Conservation (phyloP, 345 rosid species). For the Salix suchowensis region DNA sequence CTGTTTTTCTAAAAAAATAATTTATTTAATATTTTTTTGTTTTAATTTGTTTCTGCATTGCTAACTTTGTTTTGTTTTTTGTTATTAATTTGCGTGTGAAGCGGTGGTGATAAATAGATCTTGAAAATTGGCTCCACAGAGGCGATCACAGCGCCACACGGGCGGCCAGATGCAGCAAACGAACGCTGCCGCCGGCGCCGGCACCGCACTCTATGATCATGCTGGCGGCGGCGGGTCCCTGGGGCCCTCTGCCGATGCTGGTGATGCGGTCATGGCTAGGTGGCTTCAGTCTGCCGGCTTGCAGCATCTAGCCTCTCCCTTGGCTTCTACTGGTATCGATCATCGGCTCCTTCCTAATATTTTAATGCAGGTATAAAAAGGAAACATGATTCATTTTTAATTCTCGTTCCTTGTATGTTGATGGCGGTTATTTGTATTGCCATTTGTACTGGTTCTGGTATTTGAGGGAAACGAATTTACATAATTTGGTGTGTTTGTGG, state of each 20-base stretch:
- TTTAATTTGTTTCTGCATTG: background rate
- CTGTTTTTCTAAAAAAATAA: background rate
- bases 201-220: conserved; percentile 74
- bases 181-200: conserved; percentile 74
- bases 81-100: conserved; percentile 23
- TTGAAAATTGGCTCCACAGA: conserved; percentile 98
- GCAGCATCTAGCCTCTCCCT: conserved; percentile 99
- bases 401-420: background rate
- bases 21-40: background rate
- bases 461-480: conserved; percentile 1
- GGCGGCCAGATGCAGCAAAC: conserved; percentile 99
- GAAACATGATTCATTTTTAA: background rate
- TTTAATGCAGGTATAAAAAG: conserved; percentile 69
- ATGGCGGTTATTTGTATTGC: background rate
- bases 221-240: conserved; percentile 42
- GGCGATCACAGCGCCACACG: conserved; percentile 99
- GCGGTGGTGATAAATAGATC: conserved; percentile 59
- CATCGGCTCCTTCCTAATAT: conserved; percentile 86
- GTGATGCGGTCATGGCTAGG: conserved; percentile 98
- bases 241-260: conserved; percentile 61
- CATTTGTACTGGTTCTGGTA: background rate
- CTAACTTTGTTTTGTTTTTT: background rate
- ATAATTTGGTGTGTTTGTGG: background rate
- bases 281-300: conserved; percentile 98
- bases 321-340: conserved; percentile 71